Conservation (phyloP, 495 filamentous ascomycete genomes). For the Hypoxylon lenormandii region DNA sequence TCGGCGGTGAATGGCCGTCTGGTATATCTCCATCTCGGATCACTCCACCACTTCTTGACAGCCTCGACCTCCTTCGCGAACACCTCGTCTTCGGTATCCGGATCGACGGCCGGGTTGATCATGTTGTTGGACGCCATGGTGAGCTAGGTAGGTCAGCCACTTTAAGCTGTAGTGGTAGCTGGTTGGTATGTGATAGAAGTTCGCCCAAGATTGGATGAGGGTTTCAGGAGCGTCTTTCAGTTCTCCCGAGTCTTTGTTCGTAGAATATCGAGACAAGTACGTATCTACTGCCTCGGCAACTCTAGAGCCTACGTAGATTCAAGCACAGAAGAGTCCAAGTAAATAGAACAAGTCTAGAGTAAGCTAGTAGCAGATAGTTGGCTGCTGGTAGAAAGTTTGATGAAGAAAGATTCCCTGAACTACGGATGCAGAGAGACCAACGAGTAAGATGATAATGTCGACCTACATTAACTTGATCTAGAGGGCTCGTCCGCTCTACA, state of each 20-base stretch:
- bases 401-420: constrained; percentile 34
- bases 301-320: constrained; percentile 1
- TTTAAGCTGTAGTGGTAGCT: background rate
- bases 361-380: constrained; percentile 13
- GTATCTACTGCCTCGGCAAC: constrained; percentile 6
- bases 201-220: constrained; percentile 6
- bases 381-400: constrained; percentile 14
- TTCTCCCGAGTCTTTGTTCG: background rate
- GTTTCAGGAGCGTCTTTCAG: background rate
- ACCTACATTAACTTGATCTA: constrained; percentile 16
- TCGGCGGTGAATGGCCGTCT: constrained; percentile 94
- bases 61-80: constrained; percentile 84
- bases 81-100: constrained; percentile 80
- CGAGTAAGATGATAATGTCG: constrained; percentile 6
- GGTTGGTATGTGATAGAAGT: constrained; percentile 15
- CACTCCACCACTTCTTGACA: constrained; percentile 93
- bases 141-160: constrained; percentile 36
- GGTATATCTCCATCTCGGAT: constrained; percentile 90
- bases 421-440: constrained; percentile 31
- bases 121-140: constrained; percentile 69
- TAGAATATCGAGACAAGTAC: background rate
- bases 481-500: constrained; percentile 27
- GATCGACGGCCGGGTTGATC: constrained; percentile 63
- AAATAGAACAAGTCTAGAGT: constrained; percentile 8
- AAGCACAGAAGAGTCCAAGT: constrained; percentile 14